Evolutionary conservation across 768 basidiomycete species (phyloP).

Genomic region (Calocera cornea): DNA sequence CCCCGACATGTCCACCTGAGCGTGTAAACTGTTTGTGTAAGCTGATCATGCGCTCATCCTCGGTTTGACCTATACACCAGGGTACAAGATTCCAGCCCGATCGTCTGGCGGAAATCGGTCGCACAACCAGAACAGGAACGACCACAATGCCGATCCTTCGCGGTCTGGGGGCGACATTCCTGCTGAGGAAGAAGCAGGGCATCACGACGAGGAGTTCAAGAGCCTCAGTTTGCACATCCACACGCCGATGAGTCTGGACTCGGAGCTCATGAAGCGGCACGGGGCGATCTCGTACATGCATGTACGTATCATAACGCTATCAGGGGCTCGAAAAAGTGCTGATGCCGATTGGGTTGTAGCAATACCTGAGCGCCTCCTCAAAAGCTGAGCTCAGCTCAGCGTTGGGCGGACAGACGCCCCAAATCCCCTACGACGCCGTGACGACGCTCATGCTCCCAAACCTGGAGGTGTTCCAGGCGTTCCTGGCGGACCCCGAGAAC

Average conservation of each 20-base stretch:
- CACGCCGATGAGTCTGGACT: neutral
- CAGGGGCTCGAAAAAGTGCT: too few relatives aligned
- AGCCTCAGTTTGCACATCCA: neutral
- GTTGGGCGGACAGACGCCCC: neutral
- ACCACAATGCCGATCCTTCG: neutral
- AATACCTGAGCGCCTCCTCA: neutral
- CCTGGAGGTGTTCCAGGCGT: neutral
- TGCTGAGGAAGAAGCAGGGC: neutral
- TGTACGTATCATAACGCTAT: neutral
- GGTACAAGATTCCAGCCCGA: too few relatives aligned
- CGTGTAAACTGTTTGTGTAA: too few relatives aligned
- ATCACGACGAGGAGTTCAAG: neutral
- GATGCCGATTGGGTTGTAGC: neutral
- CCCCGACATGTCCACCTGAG: too few relatives aligned
- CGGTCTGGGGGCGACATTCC: neutral
- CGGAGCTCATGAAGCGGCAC: neutral
- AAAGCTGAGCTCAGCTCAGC: neutral
- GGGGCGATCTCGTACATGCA: neutral
- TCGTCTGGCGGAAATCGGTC: too few relatives aligned
- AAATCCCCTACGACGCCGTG: neutral
- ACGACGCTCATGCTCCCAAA: neutral
- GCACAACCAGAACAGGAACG: too few relatives aligned
- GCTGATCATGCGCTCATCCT: too few relatives aligned
- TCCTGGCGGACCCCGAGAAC: neutral
- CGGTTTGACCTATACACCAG: too few relatives aligned